A percentile compares a stretch with the other conserved stretches of the same genome.
Conservation (phyloP, 163 green algal species). For the Chlorella variabilis region DNA sequence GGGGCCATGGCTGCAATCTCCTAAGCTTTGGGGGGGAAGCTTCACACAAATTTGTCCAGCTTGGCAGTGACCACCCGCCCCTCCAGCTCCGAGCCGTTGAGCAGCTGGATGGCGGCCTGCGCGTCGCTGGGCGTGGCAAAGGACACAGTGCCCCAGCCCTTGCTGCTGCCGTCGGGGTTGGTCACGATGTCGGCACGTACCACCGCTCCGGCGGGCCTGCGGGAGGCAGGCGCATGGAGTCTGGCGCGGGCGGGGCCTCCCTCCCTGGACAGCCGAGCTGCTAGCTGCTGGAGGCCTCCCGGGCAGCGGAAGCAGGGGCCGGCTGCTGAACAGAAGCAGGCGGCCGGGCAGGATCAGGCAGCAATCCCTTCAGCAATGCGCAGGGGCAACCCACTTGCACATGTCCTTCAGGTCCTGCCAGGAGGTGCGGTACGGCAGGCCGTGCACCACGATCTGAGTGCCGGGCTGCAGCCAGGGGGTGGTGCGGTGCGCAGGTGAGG, state of each 20-base stretch:
- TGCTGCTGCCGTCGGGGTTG: conserved; percentile 58
- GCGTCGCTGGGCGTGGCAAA: conserved; percentile 63
- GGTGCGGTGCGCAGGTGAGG: background rate
- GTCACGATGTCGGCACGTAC: conserved; percentile 65
- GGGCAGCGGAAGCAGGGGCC: background rate
- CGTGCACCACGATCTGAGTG: conserved; percentile 74
- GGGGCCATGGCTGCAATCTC: too few species aligned
- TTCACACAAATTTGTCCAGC: conserved; percentile 48
- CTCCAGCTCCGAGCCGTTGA: conserved; percentile 51
- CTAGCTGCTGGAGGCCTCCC: too few species aligned
- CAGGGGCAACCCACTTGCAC: background rate
- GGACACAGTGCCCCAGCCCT: conserved; percentile 68
- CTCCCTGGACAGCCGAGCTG: too few species aligned
- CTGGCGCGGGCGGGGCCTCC: too few species aligned
- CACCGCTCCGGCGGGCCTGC: conserved; percentile 50
- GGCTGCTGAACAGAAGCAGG: background rate
- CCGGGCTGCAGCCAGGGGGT: background rate
- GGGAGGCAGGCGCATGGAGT: background rate
- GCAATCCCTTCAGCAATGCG: too few species aligned
- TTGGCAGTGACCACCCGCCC: conserved; percentile 49
- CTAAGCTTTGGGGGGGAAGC: too few species aligned
- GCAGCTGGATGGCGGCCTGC: conserved; percentile 52
- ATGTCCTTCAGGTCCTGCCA: conserved; percentile 67
- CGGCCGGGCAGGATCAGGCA: background rate
- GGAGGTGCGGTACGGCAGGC: conserved; percentile 63